These are phyloP conservation scores for Pisolithus sp. DNA, from an alignment of 768 basidiomycete genomes.

Conservation along the genomic window DNA sequence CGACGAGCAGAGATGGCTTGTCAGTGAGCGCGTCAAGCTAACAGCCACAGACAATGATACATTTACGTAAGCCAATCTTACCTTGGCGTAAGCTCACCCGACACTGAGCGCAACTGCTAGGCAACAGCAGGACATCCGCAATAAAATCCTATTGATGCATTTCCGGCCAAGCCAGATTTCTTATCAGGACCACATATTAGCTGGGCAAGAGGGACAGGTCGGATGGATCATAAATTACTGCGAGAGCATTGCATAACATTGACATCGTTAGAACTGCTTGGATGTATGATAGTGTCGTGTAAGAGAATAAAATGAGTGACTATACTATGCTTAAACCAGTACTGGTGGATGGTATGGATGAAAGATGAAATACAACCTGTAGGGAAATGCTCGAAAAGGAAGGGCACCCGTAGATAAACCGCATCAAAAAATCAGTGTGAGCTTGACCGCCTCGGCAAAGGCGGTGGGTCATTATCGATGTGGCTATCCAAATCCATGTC, in stretches of 20 bases:
- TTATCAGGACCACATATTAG: too few species aligned
- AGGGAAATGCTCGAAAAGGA: constrained; percentile 7
- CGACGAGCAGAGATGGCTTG: background rate
- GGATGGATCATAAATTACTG: background rate
- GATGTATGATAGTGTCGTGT: constrained; percentile 13
- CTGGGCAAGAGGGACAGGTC: background rate
- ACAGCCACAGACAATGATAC: too few species aligned
- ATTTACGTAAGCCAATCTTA: background rate
- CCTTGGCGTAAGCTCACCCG: background rate
- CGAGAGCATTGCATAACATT: background rate
- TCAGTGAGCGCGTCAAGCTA: too few species aligned
- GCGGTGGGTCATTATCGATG: constrained; percentile 11
- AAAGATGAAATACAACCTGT: constrained; percentile 12
- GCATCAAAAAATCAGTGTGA: constrained; percentile 7
- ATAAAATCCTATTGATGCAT: too few species aligned
- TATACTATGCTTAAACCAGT: constrained; percentile 26
- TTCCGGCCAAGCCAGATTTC: too few species aligned
- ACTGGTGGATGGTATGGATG: constrained; percentile 25
- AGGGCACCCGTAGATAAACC: constrained; percentile 1
- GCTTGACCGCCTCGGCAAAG: constrained; percentile 12
- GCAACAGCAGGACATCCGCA: too few species aligned
- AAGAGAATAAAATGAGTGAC: constrained; percentile 21
- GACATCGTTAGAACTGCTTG: background rate
- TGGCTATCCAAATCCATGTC: constrained; percentile 21
- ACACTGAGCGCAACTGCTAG: background rate